Percentiles rank a stretch among this genome's conserved stretches.
These are phyloP conservation scores for Pulveroboletus sp. DNA, from an alignment of 768 basidiomycete species.

Conservation along the genomic window DNA sequence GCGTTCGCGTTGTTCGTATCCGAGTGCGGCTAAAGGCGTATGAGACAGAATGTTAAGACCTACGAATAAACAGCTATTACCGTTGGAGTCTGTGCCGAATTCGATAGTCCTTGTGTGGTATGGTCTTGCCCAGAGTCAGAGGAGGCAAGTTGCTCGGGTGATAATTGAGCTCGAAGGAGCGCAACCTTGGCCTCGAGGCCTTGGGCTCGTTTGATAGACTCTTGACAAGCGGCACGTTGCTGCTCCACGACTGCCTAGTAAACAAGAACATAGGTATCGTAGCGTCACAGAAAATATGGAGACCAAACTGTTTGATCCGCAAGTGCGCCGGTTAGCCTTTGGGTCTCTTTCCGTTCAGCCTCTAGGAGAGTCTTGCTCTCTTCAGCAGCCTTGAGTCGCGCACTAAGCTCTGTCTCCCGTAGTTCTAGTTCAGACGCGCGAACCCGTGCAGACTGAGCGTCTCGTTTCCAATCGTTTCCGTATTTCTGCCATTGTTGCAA, in stretches of 20 bases:
- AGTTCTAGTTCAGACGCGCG: conserved; percentile 11
- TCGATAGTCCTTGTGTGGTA: neutral
- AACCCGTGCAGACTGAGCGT: conserved; percentile 11
- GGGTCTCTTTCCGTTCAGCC: conserved; percentile 10
- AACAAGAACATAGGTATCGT: neutral
- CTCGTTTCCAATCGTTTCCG: conserved; percentile 22
- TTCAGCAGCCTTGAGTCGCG: conserved; percentile 11
- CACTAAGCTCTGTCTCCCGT: conserved; percentile 8
- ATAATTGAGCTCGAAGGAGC: conserved; percentile 15
- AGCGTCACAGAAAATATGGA: neutral
- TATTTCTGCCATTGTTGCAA: conserved; percentile 24
- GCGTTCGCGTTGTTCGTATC: neutral
- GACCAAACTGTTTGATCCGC: conserved; percentile 21
- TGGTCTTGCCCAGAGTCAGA: conserved; percentile 5
- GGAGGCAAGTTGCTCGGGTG: conserved; percentile 17
- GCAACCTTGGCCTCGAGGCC: conserved; percentile 17
- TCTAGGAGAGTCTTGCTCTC: conserved; percentile 6
- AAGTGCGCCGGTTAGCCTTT: conserved; percentile 13
- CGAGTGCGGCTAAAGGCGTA: conserved; percentile 3
- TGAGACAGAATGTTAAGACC: conserved; percentile 3
- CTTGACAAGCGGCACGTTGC: conserved; percentile 9
- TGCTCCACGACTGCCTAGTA: conserved; percentile 12
- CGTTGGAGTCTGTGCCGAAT: conserved; percentile 1
- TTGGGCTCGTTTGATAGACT: conserved; percentile 7
- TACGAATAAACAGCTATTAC: conserved; percentile 4